Evolutionary conservation across 2,329 filamentous ascomycete species (phyloP).

Genomic region (Pyrenophora teres): DNA sequence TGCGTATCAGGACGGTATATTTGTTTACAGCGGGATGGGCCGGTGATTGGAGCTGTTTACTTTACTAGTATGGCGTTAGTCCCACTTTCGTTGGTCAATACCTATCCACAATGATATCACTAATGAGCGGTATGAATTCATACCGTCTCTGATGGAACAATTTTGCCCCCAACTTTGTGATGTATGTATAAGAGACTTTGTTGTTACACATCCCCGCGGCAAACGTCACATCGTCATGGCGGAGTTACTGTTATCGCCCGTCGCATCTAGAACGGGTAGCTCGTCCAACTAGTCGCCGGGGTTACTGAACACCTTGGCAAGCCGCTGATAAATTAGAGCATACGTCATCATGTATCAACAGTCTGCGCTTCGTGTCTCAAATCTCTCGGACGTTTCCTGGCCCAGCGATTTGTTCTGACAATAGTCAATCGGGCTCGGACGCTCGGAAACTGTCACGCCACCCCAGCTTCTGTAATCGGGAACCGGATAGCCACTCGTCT

Average conservation of each 20-base stretch:
- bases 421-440: not conserved
- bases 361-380: conserved; percentile 3
- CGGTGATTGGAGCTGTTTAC: conserved; percentile 4
- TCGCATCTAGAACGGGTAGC: too few species aligned
- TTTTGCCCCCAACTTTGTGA: not conserved
- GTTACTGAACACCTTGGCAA: conserved; percentile 8
- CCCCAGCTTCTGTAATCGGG: not conserved
- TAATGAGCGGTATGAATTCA: conserved; percentile 42
- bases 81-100: conserved; percentile 7
- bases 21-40: conserved; percentile 12
- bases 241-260: not conserved
- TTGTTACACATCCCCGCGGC: not conserved
- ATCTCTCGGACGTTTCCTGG: conserved; percentile 11
- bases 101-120: conserved; percentile 17
- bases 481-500: conserved; percentile 1
- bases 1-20: conserved; percentile 10
- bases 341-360: conserved; percentile 23
- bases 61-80: conserved; percentile 20
- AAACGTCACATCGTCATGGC: not conserved
- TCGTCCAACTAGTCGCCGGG: not conserved
- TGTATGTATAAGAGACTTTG: not conserved
- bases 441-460: not conserved
- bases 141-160: conserved; percentile 25
- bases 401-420: conserved; percentile 4
- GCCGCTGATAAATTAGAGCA: conserved; percentile 13